Base-by-base conservation (phyloP, 176 grass and related monocot species). In the Rhipidocladum racemiflorum region DNA sequence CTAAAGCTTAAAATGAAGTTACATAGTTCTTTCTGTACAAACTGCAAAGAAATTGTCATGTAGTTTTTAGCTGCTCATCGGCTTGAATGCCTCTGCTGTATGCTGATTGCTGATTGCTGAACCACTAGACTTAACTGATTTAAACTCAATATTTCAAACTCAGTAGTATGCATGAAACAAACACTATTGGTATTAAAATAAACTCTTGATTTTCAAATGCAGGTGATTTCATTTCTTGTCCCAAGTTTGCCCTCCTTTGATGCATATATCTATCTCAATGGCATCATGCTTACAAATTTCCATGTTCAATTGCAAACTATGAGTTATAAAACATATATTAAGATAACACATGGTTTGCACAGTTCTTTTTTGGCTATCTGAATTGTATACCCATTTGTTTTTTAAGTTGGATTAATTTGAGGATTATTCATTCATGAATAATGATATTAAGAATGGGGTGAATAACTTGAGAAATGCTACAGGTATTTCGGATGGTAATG, bases 401-500 rank as follows among this genome's bases (percentile, higher is more conserved):
- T 64, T 51, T 54, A 68, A 17, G 14, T 53, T 65, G 51, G 55
- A 51, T 25, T 64, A 64, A 39, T 74, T 64, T 49, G 61, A 28
- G 61, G 35, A 53, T 60, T 55, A 46, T 23, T 70, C 23, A 43
- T 86, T 39, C 2, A 21, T 69, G 35, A 74, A 18, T 32, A 39
- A 40, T 62, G 18, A 48, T 70, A 34, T 36, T 27, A 50, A 39
- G 15, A 39, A 27, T 80, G 23, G 40, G 29, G 18, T 9, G 7
- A 6, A 39, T 82, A 57, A 16, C 20, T 69, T 59, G 61, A 42
- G 70, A 68, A 29, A 24, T 70, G 63, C 17, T 82, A 10, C 44
- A 87, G 71, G 72, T 77, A 39, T 54, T 70, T 62, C 28, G 11
- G 53, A 29, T 54, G 27, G 20, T 64, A 45, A 77, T 64, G 72